Evolutionary conservation across 257 asterid species (phyloP).

Genomic region (Gardenia jasminoides): DNA sequence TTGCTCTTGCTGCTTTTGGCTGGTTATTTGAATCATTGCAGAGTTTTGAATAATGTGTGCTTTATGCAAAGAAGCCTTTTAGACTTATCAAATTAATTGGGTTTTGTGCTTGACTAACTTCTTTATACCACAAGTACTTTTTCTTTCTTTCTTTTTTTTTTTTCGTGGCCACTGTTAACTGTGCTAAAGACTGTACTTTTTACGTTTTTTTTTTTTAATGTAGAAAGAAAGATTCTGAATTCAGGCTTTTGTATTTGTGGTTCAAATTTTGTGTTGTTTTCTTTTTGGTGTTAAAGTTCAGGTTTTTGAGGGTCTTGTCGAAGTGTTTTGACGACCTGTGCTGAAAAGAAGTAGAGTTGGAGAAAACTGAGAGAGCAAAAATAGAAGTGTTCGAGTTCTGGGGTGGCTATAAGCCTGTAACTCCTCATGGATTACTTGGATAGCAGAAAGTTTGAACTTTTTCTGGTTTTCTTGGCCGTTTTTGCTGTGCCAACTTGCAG

Average conservation of each 20-base stretch:
- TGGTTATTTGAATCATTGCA: slow-evolving; percentile 14
- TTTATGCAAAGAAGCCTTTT: slow-evolving; percentile 40
- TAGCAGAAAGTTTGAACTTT: slow-evolving; percentile 34
- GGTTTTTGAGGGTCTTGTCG: slow-evolving; percentile 21
- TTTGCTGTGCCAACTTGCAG: slow-evolving; percentile 36
- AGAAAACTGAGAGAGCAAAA: slow-evolving; percentile 9
- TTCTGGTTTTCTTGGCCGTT: slow-evolving; percentile 39
- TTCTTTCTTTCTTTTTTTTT: slow-evolving; percentile 16
- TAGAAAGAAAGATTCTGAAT: slow-evolving; percentile 15
- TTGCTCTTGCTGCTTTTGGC: slow-evolving; percentile 7
- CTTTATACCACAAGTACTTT: slow-evolving; percentile 28
- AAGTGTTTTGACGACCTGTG: slow-evolving; percentile 24
- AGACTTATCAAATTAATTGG: slow-evolving; percentile 35
- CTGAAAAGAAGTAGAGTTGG: slow-evolving; percentile 10
- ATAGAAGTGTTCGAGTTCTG: slow-evolving; percentile 21
- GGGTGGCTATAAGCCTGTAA: slow-evolving; percentile 16
- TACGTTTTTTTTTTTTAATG: slow-evolving; percentile 5
- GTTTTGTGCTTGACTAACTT: slow-evolving; percentile 45
- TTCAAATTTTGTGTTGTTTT: slow-evolving; percentile 5
- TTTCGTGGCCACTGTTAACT: background rate
- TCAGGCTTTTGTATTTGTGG: slow-evolving; percentile 6
- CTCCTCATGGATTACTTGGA: slow-evolving; percentile 43
- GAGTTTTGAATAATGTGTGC: slow-evolving; percentile 29
- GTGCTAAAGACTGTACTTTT: slow-evolving; percentile 9
- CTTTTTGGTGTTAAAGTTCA: slow-evolving; percentile 18